phyloP scores from a whole-genome alignment of 768 basidiomycete genomes.

The Suillus sp. region DNA sequence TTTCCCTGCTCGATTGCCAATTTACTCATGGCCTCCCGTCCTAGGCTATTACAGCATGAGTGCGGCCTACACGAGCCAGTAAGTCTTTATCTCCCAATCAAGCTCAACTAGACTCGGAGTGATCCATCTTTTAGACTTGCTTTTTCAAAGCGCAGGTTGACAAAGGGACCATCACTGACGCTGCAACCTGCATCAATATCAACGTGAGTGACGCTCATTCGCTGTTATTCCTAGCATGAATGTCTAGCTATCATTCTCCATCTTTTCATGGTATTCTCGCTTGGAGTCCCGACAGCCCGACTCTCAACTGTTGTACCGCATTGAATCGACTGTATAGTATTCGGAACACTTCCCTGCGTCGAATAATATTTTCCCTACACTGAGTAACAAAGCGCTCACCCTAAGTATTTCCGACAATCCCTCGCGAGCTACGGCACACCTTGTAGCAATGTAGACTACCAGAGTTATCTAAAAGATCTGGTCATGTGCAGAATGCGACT shows the following conservation, averaged over 20 bases:
- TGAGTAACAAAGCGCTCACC: background rate
- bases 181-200: background rate
- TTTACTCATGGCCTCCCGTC: background rate
- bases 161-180: background rate
- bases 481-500: background rate
- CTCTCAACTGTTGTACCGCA: background rate
- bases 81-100: background rate
- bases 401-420: background rate
- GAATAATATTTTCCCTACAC: background rate
- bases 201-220: background rate
- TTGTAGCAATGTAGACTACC: background rate
- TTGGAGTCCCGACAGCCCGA: background rate
- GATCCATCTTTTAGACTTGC: background rate
- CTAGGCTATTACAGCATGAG: background rate
- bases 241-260: background rate
- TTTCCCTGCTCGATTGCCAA: background rate
- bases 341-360: background rate
- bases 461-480: background rate
- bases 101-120: background rate
- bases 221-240: background rate
- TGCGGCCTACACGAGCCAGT: background rate
- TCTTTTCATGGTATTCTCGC: background rate
- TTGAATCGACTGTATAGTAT: background rate
- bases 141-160: background rate
- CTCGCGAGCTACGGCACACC: background rate